Base-by-base conservation (phyloP, 176 grass and related monocot species). In the Alopecurus myosuroides region DNA sequence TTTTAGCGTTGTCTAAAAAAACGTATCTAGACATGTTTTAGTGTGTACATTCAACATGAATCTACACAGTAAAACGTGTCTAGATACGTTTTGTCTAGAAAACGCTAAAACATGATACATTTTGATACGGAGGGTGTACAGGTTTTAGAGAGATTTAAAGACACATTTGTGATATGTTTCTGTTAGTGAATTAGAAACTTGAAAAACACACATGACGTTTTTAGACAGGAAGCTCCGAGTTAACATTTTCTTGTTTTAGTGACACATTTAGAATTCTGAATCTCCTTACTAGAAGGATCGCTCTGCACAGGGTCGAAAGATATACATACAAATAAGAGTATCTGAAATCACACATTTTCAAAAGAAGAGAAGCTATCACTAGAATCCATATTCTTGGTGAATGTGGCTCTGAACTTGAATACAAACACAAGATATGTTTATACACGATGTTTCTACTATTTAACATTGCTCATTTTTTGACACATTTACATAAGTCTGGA, bases 401-500 rank as follows among this genome's bases (percentile, higher is more conserved):
- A 48, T 35, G 9, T 8, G 0, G 3, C 7, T 17, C n/a, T 12
- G 22, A 28, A 78, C 34, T 51, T 33, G 30, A 77, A 8, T 2
- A 26, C 4, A 23, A 1, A 33, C 0, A 45, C 1, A 1, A 2
- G 1, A 68, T 34, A 50, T 1, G 48, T 49, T 20, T 4, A 66
- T 2, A 29, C 25, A 15, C 29, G 2, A 70, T 14, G 2, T 11
- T 44, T 84, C 22, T 17, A 46, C 36, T 85, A 82, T 46, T 68
- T 56, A 77, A 28, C n/a, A 53, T 79, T 56, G 11, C 45, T 74
- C 66, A 67, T 45, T 68, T 53, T 18, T 11, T 31, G 13, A 73
- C 20, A 56, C 30, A 86, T 90, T 84, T 86, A 72, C 64, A 86
- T 0, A 57, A 11, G 29, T 14, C 10, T 73, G 15, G 20, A 78